Percentiles rank a stretch among this genome's conserved stretches.
Conservation (phyloP, 257 asterid species). For the Petrea volubilis region DNA sequence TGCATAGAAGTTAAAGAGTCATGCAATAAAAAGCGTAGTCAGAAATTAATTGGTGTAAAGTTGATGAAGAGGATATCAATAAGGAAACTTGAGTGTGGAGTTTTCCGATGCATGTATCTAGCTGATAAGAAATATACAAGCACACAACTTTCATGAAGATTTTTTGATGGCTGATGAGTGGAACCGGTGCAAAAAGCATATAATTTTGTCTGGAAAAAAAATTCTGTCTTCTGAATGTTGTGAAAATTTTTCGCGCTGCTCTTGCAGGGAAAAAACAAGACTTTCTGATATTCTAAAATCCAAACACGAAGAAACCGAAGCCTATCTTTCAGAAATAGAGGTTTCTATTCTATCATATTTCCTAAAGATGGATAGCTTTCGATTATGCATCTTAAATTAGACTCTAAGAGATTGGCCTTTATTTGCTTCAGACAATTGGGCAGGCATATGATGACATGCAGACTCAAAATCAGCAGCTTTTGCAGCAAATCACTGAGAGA, state of each 20-base stretch:
- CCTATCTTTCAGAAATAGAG: slow-evolving; percentile 95
- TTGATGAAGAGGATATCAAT: slow-evolving; percentile 1
- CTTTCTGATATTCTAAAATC: slow-evolving; percentile 72
- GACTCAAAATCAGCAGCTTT: slow-evolving; percentile 91
- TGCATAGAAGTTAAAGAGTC: slow-evolving; percentile 9
- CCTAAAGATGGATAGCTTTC: neutral
- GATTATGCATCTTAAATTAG: slow-evolving; percentile 16
- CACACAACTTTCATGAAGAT: neutral
- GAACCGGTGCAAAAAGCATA: slow-evolving; percentile 1
- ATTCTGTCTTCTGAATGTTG: slow-evolving; percentile 3
- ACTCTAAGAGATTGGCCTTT: slow-evolving; percentile 24
- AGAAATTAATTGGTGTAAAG: slow-evolving; percentile 2
- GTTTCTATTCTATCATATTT: slow-evolving; percentile 36
- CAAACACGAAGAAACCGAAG: slow-evolving; percentile 92
- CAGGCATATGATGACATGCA: slow-evolving; percentile 99
- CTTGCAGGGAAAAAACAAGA: slow-evolving; percentile 67
- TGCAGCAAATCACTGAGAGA: slow-evolving; percentile 93
- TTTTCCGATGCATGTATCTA: neutral
- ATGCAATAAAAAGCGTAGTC: slow-evolving; percentile 4
- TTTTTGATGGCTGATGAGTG: neutral
- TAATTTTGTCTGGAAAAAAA: neutral
- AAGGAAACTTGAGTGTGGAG: neutral
- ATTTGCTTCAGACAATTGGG: slow-evolving; percentile 80
- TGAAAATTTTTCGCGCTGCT: slow-evolving; percentile 23
- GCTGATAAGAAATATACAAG: neutral